phyloP scores from a whole-genome alignment of 1,284 basidiomycete genomes.

The Fistulina hepatica region DNA sequence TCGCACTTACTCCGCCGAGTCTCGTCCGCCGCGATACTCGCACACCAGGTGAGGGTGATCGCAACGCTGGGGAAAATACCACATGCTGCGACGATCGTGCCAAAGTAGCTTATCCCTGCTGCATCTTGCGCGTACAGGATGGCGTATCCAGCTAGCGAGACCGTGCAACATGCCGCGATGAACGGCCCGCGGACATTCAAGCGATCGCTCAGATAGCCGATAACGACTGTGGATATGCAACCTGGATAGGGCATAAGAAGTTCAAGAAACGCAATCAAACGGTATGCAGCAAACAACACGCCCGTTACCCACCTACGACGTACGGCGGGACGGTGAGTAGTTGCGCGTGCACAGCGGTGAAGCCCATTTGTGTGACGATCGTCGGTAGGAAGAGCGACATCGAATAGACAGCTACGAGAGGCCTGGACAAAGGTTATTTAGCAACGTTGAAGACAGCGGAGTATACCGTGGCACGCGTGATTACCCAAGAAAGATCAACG shows the following conservation, averaged over 20 bases:
- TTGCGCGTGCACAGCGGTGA: conserved; percentile 44
- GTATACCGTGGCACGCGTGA: no score
- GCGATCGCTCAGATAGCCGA: conserved; percentile 19
- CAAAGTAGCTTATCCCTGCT: conserved; percentile 20
- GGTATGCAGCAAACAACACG: no score
- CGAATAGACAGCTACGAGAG: conserved; percentile 43
- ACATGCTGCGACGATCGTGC: conserved; percentile 20
- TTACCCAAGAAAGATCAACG: conserved; percentile 35
- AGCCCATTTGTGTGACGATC: conserved; percentile 45
- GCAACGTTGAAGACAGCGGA: conserved; percentile 8
- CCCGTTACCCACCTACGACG: conserved; percentile 13
- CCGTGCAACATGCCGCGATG: conserved; percentile 17
- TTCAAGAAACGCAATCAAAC: no score
- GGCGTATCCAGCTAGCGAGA: conserved; percentile 19
- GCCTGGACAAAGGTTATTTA: conserved; percentile 13
- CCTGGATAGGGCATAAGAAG: conserved; percentile 1
- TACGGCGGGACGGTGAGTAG: conserved; percentile 47
- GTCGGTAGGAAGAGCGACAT: conserved; percentile 50
- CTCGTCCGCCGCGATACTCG: conserved; percentile 22
- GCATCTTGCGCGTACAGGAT: conserved; percentile 18
- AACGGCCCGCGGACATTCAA: conserved; percentile 21
- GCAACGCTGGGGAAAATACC: conserved; percentile 23
- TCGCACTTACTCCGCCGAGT: conserved; percentile 16
- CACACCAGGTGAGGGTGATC: conserved; percentile 22
- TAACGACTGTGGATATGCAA: conserved; percentile 11